These are phyloP conservation scores for Fusarium illudens DNA, from an alignment of 2,329 filamentous ascomycete genomes.

Conservation along the genomic window DNA sequence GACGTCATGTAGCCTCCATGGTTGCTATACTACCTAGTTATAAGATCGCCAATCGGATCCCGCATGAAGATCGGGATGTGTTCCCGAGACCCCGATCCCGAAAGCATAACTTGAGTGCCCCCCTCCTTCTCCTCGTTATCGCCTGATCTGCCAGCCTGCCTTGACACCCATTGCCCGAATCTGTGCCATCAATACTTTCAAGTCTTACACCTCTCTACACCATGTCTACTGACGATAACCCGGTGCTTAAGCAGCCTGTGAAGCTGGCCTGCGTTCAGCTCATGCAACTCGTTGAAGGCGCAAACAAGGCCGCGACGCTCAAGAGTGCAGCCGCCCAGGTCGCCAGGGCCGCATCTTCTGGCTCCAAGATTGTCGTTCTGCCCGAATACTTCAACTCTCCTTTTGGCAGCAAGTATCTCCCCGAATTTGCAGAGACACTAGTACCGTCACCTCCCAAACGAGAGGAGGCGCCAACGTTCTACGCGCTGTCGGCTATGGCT, in stretches of 20 bases:
- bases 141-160: background rate
- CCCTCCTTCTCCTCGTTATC: background rate
- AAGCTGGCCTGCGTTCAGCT: slow-evolving; percentile 84
- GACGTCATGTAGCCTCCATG: background rate
- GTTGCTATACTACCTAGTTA: background rate
- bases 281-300: slow-evolving; percentile 78
- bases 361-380: slow-evolving; percentile 86
- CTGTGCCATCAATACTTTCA: background rate
- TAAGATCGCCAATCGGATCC: background rate
- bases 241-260: slow-evolving; percentile 74
- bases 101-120: background rate
- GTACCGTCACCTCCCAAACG: slow-evolving; percentile 73
- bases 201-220: background rate
- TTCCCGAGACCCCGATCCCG: background rate
- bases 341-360: slow-evolving; percentile 75
- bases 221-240: background rate
- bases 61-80: background rate
- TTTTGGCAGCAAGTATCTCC: slow-evolving; percentile 88
- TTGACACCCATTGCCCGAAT: background rate
- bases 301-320: slow-evolving; percentile 86
- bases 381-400: slow-evolving; percentile 99
- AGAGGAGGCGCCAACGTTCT: slow-evolving; percentile 79
- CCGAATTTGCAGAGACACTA: slow-evolving; percentile 86
- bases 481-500: slow-evolving; percentile 81
- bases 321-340: slow-evolving; percentile 80